These are phyloP conservation scores for Psilocybe cubensis DNA, from an alignment of 768 basidiomycete genomes.

Conservation along the genomic window DNA sequence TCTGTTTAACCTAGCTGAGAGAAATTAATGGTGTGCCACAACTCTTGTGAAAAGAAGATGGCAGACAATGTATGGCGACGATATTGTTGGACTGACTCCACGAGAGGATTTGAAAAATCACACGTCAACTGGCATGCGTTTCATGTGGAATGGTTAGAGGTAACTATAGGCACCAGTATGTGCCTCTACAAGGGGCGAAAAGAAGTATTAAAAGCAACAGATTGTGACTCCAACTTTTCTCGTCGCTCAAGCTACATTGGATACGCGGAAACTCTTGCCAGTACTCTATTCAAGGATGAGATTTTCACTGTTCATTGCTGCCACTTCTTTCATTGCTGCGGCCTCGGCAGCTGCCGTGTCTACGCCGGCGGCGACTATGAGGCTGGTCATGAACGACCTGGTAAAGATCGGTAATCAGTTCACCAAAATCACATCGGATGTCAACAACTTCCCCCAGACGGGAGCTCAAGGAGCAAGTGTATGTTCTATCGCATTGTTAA, in stretches of 20 bases:
- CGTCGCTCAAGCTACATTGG: not conserved
- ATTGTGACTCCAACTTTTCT: not conserved
- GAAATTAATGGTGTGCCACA: too few species aligned
- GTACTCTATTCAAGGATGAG: not conserved
- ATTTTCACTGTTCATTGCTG: not conserved
- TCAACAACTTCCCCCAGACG: not conserved
- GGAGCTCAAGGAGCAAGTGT: not conserved
- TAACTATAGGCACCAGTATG: too few species aligned
- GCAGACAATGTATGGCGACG: too few species aligned
- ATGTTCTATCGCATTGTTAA: not conserved
- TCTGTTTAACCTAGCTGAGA: too few species aligned
- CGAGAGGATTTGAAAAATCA: too few species aligned
- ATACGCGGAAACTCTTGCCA: not conserved
- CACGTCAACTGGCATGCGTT: too few species aligned
- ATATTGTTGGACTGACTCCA: too few species aligned
- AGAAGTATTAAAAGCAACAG: not conserved
- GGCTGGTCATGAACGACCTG: not conserved
- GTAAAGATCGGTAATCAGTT: not conserved
- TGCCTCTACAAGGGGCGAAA: too few species aligned
- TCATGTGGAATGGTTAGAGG: too few species aligned
- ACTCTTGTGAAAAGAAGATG: too few species aligned
- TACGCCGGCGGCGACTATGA: not conserved
- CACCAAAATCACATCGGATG: not conserved
- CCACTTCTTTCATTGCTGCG: not conserved
- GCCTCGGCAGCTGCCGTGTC: not conserved